Evolutionary conservation across 345 rosid genomes (phyloP).

Genomic region (Syzygium jambos): DNA sequence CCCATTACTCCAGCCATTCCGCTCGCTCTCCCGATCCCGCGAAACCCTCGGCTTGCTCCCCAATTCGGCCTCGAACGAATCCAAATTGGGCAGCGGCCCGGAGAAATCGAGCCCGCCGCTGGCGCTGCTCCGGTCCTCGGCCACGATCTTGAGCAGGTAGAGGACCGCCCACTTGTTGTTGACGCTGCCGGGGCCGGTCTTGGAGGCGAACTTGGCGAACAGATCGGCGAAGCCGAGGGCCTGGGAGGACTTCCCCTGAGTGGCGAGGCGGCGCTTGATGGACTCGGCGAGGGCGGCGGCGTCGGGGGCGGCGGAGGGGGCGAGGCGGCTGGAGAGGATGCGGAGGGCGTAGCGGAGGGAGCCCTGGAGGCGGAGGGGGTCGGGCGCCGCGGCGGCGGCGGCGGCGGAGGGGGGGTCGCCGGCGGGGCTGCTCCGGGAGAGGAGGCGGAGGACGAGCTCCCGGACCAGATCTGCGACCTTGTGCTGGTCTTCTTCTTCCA

Average conservation of each 20-base stretch:
- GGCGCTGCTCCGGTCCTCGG: conserved; percentile 52
- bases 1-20: conserved; percentile 56
- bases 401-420: conserved; percentile 34
- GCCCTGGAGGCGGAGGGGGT: conserved; percentile 36
- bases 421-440: conserved; percentile 42
- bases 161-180: conserved; percentile 90
- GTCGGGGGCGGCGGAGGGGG: conserved; percentile 73
- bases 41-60: conserved; percentile 18
- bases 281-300: conserved; percentile 85
- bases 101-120: conserved; percentile 29
- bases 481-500: conserved; percentile 91
- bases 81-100: conserved; percentile 52
- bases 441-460: conserved; percentile 73
- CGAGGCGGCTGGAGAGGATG: conserved; percentile 79
- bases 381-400: conserved; percentile 24
- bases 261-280: conserved; percentile 87
- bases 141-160: conserved; percentile 67
- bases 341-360: conserved; percentile 76
- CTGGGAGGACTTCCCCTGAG: conserved; percentile 77
- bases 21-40: conserved; percentile 17
- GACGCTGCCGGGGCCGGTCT: conserved; percentile 79
- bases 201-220: conserved; percentile 71
- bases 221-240: conserved; percentile 88
- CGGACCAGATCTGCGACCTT: conserved; percentile 70
- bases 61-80: conserved; percentile 17